Evolutionary conservation across 352 stramenopile species (phyloP), one percentile per base, ranked within the genome.

Genomic region (Globisporangium irregulare): DNA sequence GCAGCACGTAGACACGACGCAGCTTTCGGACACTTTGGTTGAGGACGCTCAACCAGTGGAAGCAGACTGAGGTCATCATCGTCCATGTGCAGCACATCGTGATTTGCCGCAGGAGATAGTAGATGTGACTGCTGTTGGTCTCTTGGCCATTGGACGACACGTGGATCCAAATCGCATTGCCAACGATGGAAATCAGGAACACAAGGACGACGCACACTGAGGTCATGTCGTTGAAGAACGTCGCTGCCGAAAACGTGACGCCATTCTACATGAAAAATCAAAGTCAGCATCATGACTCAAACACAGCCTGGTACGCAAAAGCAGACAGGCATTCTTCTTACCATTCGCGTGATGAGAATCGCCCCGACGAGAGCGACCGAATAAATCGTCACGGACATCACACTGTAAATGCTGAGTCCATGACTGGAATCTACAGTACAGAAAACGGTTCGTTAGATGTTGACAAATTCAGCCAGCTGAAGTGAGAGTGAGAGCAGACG

Each of bases 201-300:
- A 92, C 74, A 51, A 93, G 81, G 51, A 94, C 75, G 50, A 95
- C 76, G 9, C 76, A 90, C 9, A 93, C 68, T 2, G 86, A 92
- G 12, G 87, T 92, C 82, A 93, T 91, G 60, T 95, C 86, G 68
- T 92, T 95, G 73, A 91, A 95, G 69, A 95, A 93, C 15, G 87
- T 89, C 34, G 68, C 55, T 29, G 73, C 75, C 4, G 86, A 91
- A 57, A 95, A 94, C 0, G 84, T 85, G 51, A 95, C 82, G 8
- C 87, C 87, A 59, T 95, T 94, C 86, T 94, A 60, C 27, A 43
- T 18, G 3, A 41, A 60, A 10, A 20, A 12, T 24, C 18, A 7
- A 60, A 32, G 63, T 64, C 4, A 48, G 25, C 15, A 56, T 15
- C 22, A 46, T 32, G 14, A 2, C 48, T 9, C 24, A 41, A 38